phyloP scores from a whole-genome alignment of 306 rosid species.

The Aeschynomene evenia region DNA sequence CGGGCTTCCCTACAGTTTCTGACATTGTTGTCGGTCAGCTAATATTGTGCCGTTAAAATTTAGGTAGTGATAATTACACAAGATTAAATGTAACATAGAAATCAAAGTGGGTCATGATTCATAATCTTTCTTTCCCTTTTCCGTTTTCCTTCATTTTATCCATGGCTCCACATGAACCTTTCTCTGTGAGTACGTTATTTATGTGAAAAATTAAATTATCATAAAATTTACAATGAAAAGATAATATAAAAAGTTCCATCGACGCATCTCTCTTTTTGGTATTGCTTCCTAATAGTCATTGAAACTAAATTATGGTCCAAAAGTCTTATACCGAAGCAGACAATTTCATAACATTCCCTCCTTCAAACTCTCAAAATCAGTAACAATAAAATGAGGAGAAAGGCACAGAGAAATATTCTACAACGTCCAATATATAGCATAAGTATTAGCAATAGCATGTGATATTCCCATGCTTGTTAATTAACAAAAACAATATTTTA shows the following conservation, averaged over 20 bases:
- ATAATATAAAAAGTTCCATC: neutral
- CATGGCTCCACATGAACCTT: neutral
- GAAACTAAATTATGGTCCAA: neutral
- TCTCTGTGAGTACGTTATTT: neutral
- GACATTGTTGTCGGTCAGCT: neutral
- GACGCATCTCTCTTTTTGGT: neutral
- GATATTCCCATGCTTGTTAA: neutral
- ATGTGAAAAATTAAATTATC: neutral
- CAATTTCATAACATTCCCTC: neutral
- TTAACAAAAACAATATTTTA: too few relatives aligned
- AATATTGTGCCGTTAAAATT: neutral
- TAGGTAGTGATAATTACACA: neutral
- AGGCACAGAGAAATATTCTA: neutral
- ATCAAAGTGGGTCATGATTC: neutral
- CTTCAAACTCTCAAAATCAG: neutral
- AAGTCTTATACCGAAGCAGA: neutral
- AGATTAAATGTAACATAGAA: neutral
- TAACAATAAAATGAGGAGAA: neutral
- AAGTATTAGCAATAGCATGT: neutral
- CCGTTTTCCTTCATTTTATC: neutral
- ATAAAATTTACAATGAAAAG: neutral
- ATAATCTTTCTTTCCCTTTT: neutral
- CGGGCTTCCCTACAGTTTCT: too few relatives aligned
- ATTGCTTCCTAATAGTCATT: neutral
- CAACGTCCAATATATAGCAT: neutral